Evolutionary conservation across 805 yeast species (phyloP).

Genomic region (Ogataea saltuana): DNA sequence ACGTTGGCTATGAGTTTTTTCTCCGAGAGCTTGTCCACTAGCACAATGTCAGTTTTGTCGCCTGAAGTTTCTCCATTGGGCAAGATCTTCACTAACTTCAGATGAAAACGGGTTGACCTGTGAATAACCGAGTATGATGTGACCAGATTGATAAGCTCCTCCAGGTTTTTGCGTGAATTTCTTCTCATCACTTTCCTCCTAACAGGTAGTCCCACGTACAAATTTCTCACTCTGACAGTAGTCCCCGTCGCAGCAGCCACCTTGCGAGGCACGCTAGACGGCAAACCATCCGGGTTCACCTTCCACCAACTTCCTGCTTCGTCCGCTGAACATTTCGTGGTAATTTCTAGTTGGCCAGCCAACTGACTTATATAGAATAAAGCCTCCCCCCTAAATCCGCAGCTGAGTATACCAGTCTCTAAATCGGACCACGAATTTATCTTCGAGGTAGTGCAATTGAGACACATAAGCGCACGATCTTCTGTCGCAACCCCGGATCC

Average conservation of each 20-base stretch:
- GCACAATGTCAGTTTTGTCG: slow-evolving; percentile 14
- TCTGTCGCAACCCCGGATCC: slow-evolving; percentile 39
- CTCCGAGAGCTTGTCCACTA: slow-evolving; percentile 13
- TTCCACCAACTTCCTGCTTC: slow-evolving; percentile 39
- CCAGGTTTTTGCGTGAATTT: slow-evolving; percentile 28
- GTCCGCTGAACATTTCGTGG: slow-evolving; percentile 35
- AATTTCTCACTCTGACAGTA: slow-evolving; percentile 32
- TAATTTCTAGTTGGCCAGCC: slow-evolving; percentile 33
- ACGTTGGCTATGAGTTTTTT: slow-evolving; percentile 17
- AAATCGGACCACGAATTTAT: slow-evolving; percentile 35
- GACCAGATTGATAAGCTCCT: slow-evolving; percentile 28
- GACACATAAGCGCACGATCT: slow-evolving; percentile 39
- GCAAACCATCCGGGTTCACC: slow-evolving; percentile 33
- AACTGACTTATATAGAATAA: slow-evolving; percentile 40
- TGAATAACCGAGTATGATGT: slow-evolving; percentile 36
- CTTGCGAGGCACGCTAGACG: slow-evolving; percentile 18
- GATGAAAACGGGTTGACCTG: slow-evolving; percentile 35
- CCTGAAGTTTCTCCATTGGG: slow-evolving; percentile 18
- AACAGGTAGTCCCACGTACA: slow-evolving; percentile 38
- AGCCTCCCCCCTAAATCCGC: slow-evolving; percentile 56
- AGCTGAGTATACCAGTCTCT: slow-evolving; percentile 29
- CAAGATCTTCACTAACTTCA: slow-evolving; percentile 24
- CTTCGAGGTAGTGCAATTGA: slow-evolving; percentile 46
- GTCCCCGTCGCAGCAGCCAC: slow-evolving; percentile 40
- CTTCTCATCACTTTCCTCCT: slow-evolving; percentile 34